Evolutionary conservation across 345 rosid genomes (phyloP).

Genomic region (Rubroshorea leprosula): DNA sequence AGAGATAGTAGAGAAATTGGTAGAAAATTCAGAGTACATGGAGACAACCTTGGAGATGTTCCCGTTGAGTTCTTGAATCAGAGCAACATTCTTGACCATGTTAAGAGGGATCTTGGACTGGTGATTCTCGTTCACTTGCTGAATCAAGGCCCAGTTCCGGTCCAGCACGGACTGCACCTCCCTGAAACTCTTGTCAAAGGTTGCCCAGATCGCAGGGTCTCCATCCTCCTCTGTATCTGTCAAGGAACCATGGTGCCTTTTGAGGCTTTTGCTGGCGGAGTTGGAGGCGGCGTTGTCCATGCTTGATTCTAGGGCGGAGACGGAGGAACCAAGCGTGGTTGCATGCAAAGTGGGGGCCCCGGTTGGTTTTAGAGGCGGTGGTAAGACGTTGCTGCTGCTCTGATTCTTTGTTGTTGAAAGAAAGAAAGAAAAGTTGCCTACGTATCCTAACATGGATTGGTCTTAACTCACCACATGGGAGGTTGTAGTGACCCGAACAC

Average conservation of each 20-base stretch:
- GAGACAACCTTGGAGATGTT: slow-evolving; percentile 75
- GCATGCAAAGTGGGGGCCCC: not conserved
- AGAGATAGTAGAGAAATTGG: slow-evolving; percentile 41
- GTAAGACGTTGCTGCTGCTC: not conserved
- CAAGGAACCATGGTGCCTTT: no score
- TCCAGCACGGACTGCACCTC: slow-evolving; percentile 77
- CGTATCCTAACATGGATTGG: not conserved
- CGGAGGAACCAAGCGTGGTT: slow-evolving; percentile 11
- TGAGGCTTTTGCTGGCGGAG: slow-evolving; percentile 24
- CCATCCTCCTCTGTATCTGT: slow-evolving; percentile 31
- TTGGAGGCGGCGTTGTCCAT: slow-evolving; percentile 23
- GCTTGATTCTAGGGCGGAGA: slow-evolving; percentile 11
- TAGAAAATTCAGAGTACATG: slow-evolving; percentile 59
- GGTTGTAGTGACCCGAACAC: not conserved
- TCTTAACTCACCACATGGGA: not conserved
- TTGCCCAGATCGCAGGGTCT: slow-evolving; percentile 60
- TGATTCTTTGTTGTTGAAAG: slow-evolving; percentile 6
- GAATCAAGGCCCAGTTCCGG: slow-evolving; percentile 69
- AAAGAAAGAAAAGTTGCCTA: not conserved
- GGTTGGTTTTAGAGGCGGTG: not conserved
- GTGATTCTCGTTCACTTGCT: slow-evolving; percentile 90
- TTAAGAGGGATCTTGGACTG: slow-evolving; percentile 65
- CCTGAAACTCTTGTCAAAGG: slow-evolving; percentile 44
- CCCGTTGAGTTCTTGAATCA: slow-evolving; percentile 82
- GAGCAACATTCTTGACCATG: slow-evolving; percentile 85